Base-by-base conservation (phyloP, 75 land plant genomes). In the Pseudotsuga menziesii region DNA sequence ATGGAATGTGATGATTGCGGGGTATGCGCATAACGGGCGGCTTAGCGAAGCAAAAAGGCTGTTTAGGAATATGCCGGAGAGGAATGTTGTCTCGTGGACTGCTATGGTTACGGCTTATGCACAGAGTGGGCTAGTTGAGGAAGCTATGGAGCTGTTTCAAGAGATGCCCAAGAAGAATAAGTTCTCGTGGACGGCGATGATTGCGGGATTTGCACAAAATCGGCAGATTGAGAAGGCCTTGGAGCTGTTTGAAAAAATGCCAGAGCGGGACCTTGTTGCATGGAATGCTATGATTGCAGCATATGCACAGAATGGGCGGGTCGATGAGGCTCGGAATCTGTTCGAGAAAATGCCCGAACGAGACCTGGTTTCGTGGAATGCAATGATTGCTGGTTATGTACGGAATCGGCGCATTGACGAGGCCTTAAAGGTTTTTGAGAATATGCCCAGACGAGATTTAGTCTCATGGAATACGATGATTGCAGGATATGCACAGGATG, bases 71-170 rank as follows among this genome's bases (percentile, higher is more conserved):
- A 82, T 82, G 84, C 76, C 80, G 11, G 62, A 64, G 58, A 56
- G 77, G 22, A 75, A 79, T 58, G 58, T 41, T 36, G 77, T 58
- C 5, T 82, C 83, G 3, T 82, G 84, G 84, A 78, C 56, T 77
- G 69, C 82, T 29, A 78, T 93, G 85, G 86, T 93, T 25, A 88
- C 84, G 59, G 92, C 88, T 29, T 88, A 79, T 83, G 87, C 86
- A 56, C 81, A 84, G 63, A 59, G 54, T 56, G 84, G 84, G 44
- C 72, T 79, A 7, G 77, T 63, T 32, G 72, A 80, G 36, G 82
- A 81, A 72, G 85, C 87, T 2, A 25, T 79, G 4, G 77, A 75
- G 29, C 12, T 61, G 59, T 58, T 85, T 72, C 56, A 79, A 20
- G 48, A 72, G 64, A 88, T 88, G 88, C 76, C 57, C 13, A 12